phyloP scores from a whole-genome alignment of 495 filamentous ascomycete genomes.

The Aspergillus sclerotiicarbonarius region DNA sequence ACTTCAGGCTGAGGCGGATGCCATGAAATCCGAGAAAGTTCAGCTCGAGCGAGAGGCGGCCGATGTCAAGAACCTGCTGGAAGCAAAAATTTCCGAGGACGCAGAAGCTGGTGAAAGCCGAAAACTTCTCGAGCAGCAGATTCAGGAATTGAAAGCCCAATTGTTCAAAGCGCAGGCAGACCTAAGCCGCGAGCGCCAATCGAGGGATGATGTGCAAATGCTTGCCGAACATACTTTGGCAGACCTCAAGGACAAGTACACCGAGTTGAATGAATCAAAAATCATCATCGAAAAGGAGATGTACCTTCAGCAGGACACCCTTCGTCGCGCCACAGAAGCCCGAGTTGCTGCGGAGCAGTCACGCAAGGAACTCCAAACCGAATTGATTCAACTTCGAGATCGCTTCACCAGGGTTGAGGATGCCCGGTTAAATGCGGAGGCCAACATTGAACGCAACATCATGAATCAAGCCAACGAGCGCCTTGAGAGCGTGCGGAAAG shows the following conservation, averaged over 20 bases:
- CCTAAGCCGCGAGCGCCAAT: constrained; percentile 87
- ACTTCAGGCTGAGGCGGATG: constrained; percentile 82
- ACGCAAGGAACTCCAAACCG: constrained; percentile 82
- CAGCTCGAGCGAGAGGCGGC: constrained; percentile 85
- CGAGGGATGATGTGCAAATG: constrained; percentile 91
- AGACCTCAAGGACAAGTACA: constrained; percentile 77
- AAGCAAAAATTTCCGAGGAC: constrained; percentile 87
- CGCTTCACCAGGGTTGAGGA: constrained; percentile 81
- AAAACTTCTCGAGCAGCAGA: constrained; percentile 82
- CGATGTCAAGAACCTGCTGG: constrained; percentile 81
- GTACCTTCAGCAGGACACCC: constrained; percentile 93
- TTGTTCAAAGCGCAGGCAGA: constrained; percentile 84
- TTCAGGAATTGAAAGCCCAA: constrained; percentile 80
- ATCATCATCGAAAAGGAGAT: constrained; percentile 98
- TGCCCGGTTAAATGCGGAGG: constrained; percentile 77
- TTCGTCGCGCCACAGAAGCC: constrained; percentile 83
- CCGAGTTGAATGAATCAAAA: constrained; percentile 88
- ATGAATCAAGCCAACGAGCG: constrained; percentile 77
- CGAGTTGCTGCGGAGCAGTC: constrained; percentile 75
- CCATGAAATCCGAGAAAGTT: constrained; percentile 75
- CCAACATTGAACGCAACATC: constrained; percentile 74
- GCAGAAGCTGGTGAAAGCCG: constrained; percentile 81
- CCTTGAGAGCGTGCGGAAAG: constrained; percentile 70
- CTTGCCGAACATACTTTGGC: constrained; percentile 85
- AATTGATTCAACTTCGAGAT: constrained; percentile 78